Percentiles rank a stretch among this genome's conserved stretches.
phyloP scores from a whole-genome alignment of 192 early-diverging fungal species.

The Gonapodya prolifera region DNA sequence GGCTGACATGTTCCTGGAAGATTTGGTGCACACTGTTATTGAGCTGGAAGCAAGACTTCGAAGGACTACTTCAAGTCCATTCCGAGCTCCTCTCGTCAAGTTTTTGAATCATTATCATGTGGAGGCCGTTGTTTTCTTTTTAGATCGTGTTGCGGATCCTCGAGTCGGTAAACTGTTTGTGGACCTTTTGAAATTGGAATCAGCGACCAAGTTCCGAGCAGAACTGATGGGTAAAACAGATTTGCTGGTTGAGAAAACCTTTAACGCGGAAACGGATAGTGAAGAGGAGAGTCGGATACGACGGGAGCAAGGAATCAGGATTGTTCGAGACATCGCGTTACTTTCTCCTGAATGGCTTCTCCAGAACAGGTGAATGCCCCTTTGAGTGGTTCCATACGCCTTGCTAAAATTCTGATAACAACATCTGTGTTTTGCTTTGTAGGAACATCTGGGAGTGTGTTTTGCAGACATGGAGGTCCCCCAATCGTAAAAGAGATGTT shows the following conservation, averaged over 20 bases:
- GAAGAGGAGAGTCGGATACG: slow-evolving; percentile 18
- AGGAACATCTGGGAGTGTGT: background rate
- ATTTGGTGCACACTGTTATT: slow-evolving; percentile 75
- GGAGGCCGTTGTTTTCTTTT: slow-evolving; percentile 78
- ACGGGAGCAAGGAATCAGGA: slow-evolving; percentile 44
- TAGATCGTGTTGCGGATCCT: slow-evolving; percentile 46
- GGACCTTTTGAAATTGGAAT: slow-evolving; percentile 35
- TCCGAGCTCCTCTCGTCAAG: slow-evolving; percentile 76
- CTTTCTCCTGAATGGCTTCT: slow-evolving; percentile 40
- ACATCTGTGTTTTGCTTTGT: too few relatives aligned
- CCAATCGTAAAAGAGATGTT: background rate
- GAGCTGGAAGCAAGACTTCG: slow-evolving; percentile 72
- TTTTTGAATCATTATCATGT: slow-evolving; percentile 80
- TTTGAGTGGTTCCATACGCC: too few relatives aligned
- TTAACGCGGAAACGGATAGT: slow-evolving; percentile 10
- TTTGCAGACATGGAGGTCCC: slow-evolving; percentile 7
- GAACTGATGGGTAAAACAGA: slow-evolving; percentile 48
- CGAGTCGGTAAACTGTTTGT: slow-evolving; percentile 54
- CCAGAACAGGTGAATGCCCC: slow-evolving; percentile 8
- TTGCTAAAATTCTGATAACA: background rate
- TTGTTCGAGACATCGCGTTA: slow-evolving; percentile 37
- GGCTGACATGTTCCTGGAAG: slow-evolving; percentile 83
- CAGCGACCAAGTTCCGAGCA: slow-evolving; percentile 42
- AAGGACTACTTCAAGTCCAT: slow-evolving; percentile 82
- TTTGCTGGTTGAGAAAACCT: slow-evolving; percentile 29